phyloP scores from a whole-genome alignment of 164 flowering plant genomes.

The Vitis vinifera region DNA sequence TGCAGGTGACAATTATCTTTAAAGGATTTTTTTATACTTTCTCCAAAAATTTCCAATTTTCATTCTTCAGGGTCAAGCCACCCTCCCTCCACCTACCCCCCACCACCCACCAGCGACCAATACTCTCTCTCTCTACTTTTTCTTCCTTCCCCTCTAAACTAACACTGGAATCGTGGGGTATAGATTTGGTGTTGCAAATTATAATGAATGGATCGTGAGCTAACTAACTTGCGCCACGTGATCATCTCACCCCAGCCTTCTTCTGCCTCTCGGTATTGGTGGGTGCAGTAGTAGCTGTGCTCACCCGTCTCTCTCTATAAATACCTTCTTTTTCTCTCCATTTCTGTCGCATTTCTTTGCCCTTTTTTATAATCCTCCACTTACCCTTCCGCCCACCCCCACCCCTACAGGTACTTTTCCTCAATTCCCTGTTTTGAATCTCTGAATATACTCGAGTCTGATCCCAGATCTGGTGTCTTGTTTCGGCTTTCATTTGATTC shows the following conservation, averaged over 20 bases:
- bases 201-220: background rate
- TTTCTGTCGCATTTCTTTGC: conserved; percentile 1
- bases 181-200: too few species aligned
- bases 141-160: too few species aligned
- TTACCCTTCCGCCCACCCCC: background rate
- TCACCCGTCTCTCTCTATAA: conserved; percentile 7
- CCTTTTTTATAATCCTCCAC: background rate
- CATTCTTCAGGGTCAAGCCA: too few species aligned
- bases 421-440: background rate
- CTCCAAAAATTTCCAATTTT: too few species aligned
- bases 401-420: background rate
- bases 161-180: too few species aligned
- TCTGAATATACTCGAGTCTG: background rate
- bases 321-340: background rate
- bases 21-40: too few species aligned
- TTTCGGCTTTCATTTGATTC: background rate
- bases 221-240: conserved; percentile 43
- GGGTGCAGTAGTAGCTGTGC: background rate
- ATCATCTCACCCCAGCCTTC: background rate
- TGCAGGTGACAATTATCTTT: too few species aligned
- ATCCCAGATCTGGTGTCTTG: conserved; percentile 4
- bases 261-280: background rate
- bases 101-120: too few species aligned
- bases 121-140: too few species aligned
- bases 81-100: too few species aligned